Percentiles rank a stretch among this genome's conserved stretches.
phyloP scores from a whole-genome alignment of 75 land plant genomes.

The Cunninghamia lanceolata region DNA sequence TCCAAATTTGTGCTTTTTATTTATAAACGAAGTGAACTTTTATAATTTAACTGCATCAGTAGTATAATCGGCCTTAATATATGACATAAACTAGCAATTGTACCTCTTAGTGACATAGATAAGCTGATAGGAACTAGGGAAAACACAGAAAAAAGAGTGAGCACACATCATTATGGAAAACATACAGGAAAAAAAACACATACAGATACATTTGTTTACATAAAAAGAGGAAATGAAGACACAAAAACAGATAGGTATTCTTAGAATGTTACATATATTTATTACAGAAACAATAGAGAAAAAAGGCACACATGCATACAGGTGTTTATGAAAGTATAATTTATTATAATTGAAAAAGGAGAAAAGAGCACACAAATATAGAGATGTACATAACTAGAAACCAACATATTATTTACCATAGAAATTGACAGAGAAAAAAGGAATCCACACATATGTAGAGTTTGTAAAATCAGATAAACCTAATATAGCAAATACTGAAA shows the following conservation, averaged over 20 bases:
- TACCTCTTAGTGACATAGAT: background rate
- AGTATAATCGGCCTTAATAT: background rate
- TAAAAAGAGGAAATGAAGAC: background rate
- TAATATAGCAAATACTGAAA: background rate
- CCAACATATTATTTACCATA: background rate
- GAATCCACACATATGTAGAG: background rate
- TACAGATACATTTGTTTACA: background rate
- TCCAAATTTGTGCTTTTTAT: too few relatives aligned
- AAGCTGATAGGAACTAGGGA: background rate
- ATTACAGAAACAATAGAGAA: background rate
- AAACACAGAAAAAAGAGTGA: background rate
- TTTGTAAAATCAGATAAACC: background rate
- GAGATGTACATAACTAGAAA: background rate
- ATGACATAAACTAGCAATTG: background rate
- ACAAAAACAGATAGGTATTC: background rate
- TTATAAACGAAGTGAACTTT: background rate
- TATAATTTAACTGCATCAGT: background rate
- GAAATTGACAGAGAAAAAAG: background rate
- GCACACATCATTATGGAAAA: background rate
- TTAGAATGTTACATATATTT: background rate
- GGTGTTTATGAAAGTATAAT: background rate
- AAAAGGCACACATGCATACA: background rate
- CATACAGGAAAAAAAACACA: background rate
- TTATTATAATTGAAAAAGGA: background rate
- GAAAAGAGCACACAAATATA: background rate